Evolutionary conservation across 495 filamentous ascomycete species (phyloP), one percentile per base, ranked within the genome.

Genomic region (Aspergillus indologenus): DNA sequence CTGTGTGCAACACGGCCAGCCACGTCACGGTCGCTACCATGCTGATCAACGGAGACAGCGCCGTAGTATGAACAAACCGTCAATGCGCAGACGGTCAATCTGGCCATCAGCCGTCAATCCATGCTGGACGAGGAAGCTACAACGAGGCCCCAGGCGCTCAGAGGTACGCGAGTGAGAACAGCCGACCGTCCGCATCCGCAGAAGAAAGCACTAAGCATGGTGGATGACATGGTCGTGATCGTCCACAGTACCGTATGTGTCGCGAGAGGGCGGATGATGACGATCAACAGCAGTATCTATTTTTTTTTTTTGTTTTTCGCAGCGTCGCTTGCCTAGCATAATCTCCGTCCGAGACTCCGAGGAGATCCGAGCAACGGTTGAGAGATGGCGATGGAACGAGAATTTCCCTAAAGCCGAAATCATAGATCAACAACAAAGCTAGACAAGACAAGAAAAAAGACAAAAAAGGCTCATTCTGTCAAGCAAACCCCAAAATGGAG

Each of bases 61-160:
- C 19, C 19, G 2, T 26, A 23, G 8, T 50, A 29, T 29, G 4
- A 9, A 3, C 9, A 29, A 29, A 29, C 26, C 3, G 26, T 29
- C 26, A 29, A 4, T 29, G 26, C 9, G 26, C 3, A 29, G 26
- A 40, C 2, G 2, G 34, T 40, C 12, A 14, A 11, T 4, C 5
- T 11, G 5, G 12, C 5, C 34, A 40, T 11, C 34, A 40, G 26
- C 48, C 20, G 55, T 53, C 22, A 62, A 62, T 62, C 61, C 22
- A 57, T 57, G 22, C 61, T 59, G 18, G 18, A 57, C 40, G n/a
- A 9, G 46, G 61, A 57, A 64, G 60, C 23, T 49, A 54, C 24
- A 54, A 60, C 53, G 61, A 64, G 54, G 40, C 12, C 18, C 52
- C 34, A 15, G 34, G 34, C 34, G 34, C 2, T 2, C n/a, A n/a